These are phyloP conservation scores for Blastocystis sp. DNA, from an alignment of 352 stramenopile species.

Conservation along the genomic window DNA sequence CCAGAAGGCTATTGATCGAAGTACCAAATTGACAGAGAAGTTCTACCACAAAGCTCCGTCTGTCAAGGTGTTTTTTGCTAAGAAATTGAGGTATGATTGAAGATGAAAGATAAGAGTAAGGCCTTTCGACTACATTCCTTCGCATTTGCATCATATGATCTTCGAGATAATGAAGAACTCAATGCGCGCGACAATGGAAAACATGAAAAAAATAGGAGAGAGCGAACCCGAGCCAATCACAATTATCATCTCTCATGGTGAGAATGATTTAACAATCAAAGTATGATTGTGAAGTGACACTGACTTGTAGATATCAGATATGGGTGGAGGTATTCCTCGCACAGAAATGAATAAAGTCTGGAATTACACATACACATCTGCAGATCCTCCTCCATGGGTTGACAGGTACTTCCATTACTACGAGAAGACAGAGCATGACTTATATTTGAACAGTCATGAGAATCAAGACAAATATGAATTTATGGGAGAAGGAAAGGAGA, in stretches of 20 bases:
- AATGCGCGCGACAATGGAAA: conserved; percentile 83
- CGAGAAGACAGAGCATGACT: conserved; percentile 56
- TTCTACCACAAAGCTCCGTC: conserved; percentile 38
- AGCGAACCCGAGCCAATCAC: conserved; percentile 84
- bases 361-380: conserved; percentile 87
- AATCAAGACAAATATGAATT: conserved; percentile 54
- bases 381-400: conserved; percentile 69
- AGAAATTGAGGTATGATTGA: conserved; percentile 10
- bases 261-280: conserved; percentile 84
- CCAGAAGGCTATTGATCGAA: conserved; percentile 60
- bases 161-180: conserved; percentile 88
- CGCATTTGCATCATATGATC: conserved; percentile 85
- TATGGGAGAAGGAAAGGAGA: conserved; percentile 60
- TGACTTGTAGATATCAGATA: conserved; percentile 80
- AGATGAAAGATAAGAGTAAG: conserved; percentile 69
- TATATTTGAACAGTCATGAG: conserved; percentile 59
- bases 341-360: conserved; percentile 84
- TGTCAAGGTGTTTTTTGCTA: conserved; percentile 53
- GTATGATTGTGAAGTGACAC: not conserved
- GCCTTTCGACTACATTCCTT: conserved; percentile 74
- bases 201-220: conserved; percentile 77
- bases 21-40: conserved; percentile 49
- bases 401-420: conserved; percentile 63
- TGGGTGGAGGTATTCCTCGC: conserved; percentile 84
- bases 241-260: conserved; percentile 84